These are phyloP conservation scores for Paecilomyces dactylethromorphus DNA, from an alignment of 2,329 filamentous ascomycete species.

Conservation along the genomic window DNA sequence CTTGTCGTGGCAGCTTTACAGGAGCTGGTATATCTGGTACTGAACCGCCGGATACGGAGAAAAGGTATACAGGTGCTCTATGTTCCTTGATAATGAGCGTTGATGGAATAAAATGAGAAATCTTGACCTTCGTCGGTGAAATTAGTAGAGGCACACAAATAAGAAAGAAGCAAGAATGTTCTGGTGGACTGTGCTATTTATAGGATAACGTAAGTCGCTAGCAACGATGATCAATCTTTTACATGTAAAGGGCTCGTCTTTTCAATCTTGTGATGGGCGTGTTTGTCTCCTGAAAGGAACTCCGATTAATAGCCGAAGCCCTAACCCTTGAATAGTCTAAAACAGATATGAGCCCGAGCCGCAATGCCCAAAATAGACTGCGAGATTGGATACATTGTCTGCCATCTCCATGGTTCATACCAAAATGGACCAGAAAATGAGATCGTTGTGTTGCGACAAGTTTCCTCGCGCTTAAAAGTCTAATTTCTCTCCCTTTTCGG, in stretches of 20 bases:
- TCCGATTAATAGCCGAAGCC: not conserved
- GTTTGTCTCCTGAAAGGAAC: no score
- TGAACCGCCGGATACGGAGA: constrained; percentile 21
- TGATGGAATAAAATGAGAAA: not conserved
- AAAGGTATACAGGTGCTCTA: not conserved
- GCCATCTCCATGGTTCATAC: not conserved
- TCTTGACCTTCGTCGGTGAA: not conserved
- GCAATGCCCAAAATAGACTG: not conserved
- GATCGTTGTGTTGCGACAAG: not conserved
- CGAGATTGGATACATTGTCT: not conserved
- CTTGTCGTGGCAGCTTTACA: constrained; percentile 37
- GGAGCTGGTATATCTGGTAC: constrained; percentile 30
- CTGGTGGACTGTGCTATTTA: no score
- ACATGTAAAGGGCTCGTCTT: no score
- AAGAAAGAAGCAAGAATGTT: not conserved
- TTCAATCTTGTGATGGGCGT: no score
- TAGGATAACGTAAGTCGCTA: no score
- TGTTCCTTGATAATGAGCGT: not conserved
- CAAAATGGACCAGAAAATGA: not conserved
- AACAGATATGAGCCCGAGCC: not conserved
- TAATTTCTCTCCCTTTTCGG: not conserved
- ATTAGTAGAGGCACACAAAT: not conserved
- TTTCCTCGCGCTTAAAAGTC: not conserved
- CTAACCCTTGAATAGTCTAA: not conserved
- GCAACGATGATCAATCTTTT: no score